Evolutionary conservation across 805 yeast species (phyloP), one percentile per base, ranked within the genome.

Genomic region (Candida xyloterini): DNA sequence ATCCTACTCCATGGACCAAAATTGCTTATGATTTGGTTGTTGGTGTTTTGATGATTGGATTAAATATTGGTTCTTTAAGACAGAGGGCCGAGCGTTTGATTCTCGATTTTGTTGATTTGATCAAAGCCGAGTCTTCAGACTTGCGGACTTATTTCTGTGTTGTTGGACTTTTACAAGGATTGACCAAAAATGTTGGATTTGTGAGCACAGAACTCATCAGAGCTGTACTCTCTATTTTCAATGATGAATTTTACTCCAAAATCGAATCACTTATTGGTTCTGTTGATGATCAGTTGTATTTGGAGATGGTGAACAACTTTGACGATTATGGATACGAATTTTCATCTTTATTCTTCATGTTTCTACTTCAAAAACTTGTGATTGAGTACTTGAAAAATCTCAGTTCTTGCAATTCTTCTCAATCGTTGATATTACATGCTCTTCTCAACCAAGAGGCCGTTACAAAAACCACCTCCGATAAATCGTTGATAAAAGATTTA

Each of bases 1-100:
- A 43, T 22, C 65, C 68, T 10, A 62, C 75, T 11, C 73, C 74
- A 3, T 67, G 75, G 76, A 65, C 67, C 16, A 52, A 53, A 37
- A 46, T 67, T 8, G 57, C 75, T 10, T 57, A 54, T 33, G 62
- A 61, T 30, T 47, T 73, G 22, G 55, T 65, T 7, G 44, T 46
- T 13, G 68, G 66, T 1, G 47, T 70, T 20, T 35, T 61, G 10
- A 46, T 41, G 16, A 42, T 66, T 4, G 63, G 62, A 3, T 24
- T 34, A 5, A 44, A 38, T 3, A 44, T 58, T 11, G 47, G 55
- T 1, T 21, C 44, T 8, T 36, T 57, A 29, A 44, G 31, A 10
- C 23, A 30, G 9, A 36, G 34, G 18, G 49, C 50, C 2, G 27
- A 33, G 15, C 40, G 23, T 3, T 14, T 40, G 2, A 23, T 54